Conservation (phyloP, 148 eudicot genomes). For the Limonium bicolor region DNA sequence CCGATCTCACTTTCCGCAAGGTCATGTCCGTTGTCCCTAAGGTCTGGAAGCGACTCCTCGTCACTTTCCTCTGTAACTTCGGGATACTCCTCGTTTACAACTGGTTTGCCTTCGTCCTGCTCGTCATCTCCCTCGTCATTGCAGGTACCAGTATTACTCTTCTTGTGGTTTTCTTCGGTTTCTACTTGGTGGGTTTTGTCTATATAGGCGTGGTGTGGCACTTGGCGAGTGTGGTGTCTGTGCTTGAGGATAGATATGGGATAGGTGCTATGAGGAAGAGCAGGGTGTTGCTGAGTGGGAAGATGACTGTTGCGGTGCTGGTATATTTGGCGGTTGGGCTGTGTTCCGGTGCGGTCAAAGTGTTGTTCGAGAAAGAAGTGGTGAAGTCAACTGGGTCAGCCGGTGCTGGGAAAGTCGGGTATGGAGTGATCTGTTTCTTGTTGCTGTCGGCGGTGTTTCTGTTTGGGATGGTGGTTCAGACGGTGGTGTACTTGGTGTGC, state of each 20-base stretch:
- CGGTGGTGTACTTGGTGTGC: slow-evolving; percentile 49
- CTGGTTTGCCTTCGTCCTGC: not conserved
- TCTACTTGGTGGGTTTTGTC: not conserved
- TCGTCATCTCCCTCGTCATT: not conserved
- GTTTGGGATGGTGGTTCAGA: slow-evolving; percentile 33
- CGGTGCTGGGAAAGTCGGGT: slow-evolving; percentile 12
- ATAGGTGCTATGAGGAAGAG: slow-evolving; percentile 1
- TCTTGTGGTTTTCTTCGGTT: not conserved
- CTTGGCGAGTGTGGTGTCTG: not conserved
- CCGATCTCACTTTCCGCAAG: slow-evolving; percentile 15
- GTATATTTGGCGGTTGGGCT: not conserved
- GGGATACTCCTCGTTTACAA: slow-evolving; percentile 15
- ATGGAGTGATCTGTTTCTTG: slow-evolving; percentile 20
- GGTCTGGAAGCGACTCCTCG: slow-evolving; percentile 31
- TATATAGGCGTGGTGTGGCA: slow-evolving; percentile 5
- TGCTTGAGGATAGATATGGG: slow-evolving; percentile 5
- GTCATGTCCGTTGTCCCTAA: slow-evolving; percentile 23
- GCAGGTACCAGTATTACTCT: not conserved
- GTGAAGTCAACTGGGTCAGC: slow-evolving; percentile 11
- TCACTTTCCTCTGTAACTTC: slow-evolving; percentile 28
- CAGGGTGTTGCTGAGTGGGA: slow-evolving; percentile 2
- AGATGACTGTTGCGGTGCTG: slow-evolving; percentile 1
- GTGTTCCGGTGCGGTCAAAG: not conserved
- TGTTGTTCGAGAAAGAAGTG: not conserved
- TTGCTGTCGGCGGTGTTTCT: slow-evolving; percentile 18